Base-by-base conservation (phyloP, 495 filamentous ascomycete species). In the Massariosphaeria phaeospora region DNA sequence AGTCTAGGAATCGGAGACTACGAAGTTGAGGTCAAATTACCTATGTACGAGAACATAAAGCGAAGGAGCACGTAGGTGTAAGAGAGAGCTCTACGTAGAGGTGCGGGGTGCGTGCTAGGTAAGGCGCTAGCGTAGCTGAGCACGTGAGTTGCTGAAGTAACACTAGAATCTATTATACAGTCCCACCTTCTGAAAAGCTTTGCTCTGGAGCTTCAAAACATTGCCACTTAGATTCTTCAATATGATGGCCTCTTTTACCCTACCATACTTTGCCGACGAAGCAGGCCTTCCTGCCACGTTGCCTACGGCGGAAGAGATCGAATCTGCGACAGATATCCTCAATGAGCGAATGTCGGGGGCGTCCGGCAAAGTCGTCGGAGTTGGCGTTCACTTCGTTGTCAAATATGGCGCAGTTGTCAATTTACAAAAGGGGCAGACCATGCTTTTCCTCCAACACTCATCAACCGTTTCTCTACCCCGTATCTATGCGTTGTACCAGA, bases 341-440 rank as follows among this genome's bases (percentile, higher is more conserved):
- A 55, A 38, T 55, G 52, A 55, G 52, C 52, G 52, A 29, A 55
- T 55, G 41, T 55, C 41, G 42, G 52, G 29, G 52, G 52, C 29
- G 52, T 46, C 52, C 40, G 52, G 52, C 52, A 59, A 45, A 48
- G 51, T 61, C 45, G 51, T 61, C 45, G 57, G 51, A 39, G 46
- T 61, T 45, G 64, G 62, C 47, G 47, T 61, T 29, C 55, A 71
- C 62, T 74, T 67, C 57, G 58, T 72, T 20, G 67, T 72, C 34
- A 74, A 72, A 56, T 74, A 69, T 51, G 71, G 72, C 11, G 40
- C 34, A 26, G 26, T 42, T 18, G 63, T 75, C 23, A 38, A 60
- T 27, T 53, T 64, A 30, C 46, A 65, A 15, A 71, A 75, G 47
- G 72, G 65, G 42, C 64, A 72, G 53, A 73, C 65, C 26, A 70